Evolutionary conservation across 352 stramenopile genomes (phyloP).

Genomic region (Pythium aristosporum): DNA sequence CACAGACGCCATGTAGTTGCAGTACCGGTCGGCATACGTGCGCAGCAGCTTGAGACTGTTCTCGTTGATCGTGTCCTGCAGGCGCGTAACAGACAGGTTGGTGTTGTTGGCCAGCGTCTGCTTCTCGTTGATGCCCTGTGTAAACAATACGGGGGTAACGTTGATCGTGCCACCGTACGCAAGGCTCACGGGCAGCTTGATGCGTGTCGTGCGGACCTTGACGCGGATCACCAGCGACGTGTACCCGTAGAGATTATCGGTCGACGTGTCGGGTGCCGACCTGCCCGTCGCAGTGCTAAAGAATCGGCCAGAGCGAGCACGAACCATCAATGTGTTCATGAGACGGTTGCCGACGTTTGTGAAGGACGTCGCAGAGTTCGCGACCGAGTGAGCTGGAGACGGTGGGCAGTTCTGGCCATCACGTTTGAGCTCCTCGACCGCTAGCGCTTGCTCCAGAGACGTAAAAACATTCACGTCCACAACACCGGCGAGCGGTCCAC

Average conservation of each 20-base stretch:
- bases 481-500: slow-evolving; percentile 59
- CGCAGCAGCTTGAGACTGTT: slow-evolving; percentile 67
- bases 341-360: slow-evolving; percentile 64
- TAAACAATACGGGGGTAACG: slow-evolving; percentile 78
- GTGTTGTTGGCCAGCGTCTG: slow-evolving; percentile 91
- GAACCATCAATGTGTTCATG: slow-evolving; percentile 63
- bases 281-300: slow-evolving; percentile 38
- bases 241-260: slow-evolving; percentile 52
- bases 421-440: slow-evolving; percentile 33
- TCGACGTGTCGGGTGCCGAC: slow-evolving; percentile 30
- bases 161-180: slow-evolving; percentile 58
- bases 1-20: slow-evolving; percentile 58
- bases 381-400: slow-evolving; percentile 39
- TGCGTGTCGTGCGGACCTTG: slow-evolving; percentile 70
- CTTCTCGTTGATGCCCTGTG: slow-evolving; percentile 93
- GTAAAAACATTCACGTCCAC: slow-evolving; percentile 83
- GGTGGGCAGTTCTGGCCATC: slow-evolving; percentile 16
- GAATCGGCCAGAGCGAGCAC: slow-evolving; percentile 59
- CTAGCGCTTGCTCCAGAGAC: slow-evolving; percentile 66
- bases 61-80: slow-evolving; percentile 85
- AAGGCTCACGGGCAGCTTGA: slow-evolving; percentile 65
- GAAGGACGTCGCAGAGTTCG: slow-evolving; percentile 41
- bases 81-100: slow-evolving; percentile 63
- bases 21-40: slow-evolving; percentile 74
- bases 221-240: slow-evolving; percentile 81